Evolutionary conservation across 208 protist species (phyloP), one percentile per base, ranked within the genome.

Genomic region (Perkinsela sp.): DNA sequence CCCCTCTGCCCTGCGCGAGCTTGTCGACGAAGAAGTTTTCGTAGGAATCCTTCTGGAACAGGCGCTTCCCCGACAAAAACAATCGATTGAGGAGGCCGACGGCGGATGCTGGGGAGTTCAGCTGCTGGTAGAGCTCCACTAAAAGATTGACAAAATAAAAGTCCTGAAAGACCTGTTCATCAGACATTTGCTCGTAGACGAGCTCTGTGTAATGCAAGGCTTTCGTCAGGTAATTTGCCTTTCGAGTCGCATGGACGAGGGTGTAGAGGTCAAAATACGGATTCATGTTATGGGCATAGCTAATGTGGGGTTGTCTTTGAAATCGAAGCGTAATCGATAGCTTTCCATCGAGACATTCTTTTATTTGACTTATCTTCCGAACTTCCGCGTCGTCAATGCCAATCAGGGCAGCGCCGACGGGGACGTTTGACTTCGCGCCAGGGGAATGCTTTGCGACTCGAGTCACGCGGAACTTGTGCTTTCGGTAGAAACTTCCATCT

Each of bases 161-260:
- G 66, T 30, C 66, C 13, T 30, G 66, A 13, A 28, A 67, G 66
- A 67, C 28, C 66, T 30, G 66, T 28, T 57, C 40, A 22, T 57
- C 40, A 22, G 29, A 15, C 66, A 67, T 28, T 28, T 30, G 28
- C 66, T 30, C 28, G 13, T 31, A 30, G 66, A 31, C 13, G 66
- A 67, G 2, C 66, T 67, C 66, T 30, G 29, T 28, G 66, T 31
- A 67, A 28, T 67, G 66, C 66, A 67, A 13, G 13, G 66, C 66
- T 13, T 30, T 28, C 16, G 66, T 30, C 16, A 67, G 66, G 66
- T 30, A 31, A 2, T 67, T 28, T 13, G 22, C 28, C 66, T 67
- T 28, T 28, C 22, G 6, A 16, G 66, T 30, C 13, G 29, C 66
- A 13, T 67, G 66, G 2, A 30, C 66, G 66, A 67, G 66, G 66